Evolutionary conservation across 345 rosid genomes (phyloP).

Genomic region (Euphorbia lathyris): DNA sequence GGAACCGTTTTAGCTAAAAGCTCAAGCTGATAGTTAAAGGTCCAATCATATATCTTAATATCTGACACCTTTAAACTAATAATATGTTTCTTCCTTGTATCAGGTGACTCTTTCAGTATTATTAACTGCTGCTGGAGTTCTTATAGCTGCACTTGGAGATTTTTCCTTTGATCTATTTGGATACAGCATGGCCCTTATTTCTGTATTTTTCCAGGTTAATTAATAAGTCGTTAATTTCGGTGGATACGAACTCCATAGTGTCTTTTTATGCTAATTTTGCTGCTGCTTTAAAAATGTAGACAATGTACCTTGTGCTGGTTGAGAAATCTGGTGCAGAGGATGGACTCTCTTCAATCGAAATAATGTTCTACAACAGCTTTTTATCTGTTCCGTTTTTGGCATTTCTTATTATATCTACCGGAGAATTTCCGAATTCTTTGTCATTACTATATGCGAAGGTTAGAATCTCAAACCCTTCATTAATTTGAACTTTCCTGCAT

Average conservation of each 20-base stretch:
- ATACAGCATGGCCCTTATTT: slow-evolving; percentile 84
- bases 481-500: neutral
- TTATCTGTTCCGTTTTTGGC: slow-evolving; percentile 81
- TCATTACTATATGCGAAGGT: slow-evolving; percentile 79
- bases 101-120: slow-evolving; percentile 89
- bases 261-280: slow-evolving; percentile 8
- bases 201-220: slow-evolving; percentile 84
- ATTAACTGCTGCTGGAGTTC: slow-evolving; percentile 77
- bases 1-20: no score
- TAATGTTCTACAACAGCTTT: slow-evolving; percentile 95
- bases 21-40: no score
- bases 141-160: slow-evolving; percentile 91
- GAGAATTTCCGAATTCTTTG: slow-evolving; percentile 85
- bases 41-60: no score
- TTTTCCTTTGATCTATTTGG: slow-evolving; percentile 89
- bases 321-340: slow-evolving; percentile 97
- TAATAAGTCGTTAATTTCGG: slow-evolving; percentile 9
- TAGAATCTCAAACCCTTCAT: slow-evolving; percentile 30
- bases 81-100: slow-evolving; percentile 23
- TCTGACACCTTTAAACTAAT: neutral
- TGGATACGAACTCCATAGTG: neutral
- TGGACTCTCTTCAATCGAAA: slow-evolving; percentile 88
- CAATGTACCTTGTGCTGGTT: slow-evolving; percentile 94
- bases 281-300: slow-evolving; percentile 50
- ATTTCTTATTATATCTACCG: slow-evolving; percentile 68